phyloP scores from a whole-genome alignment of 179 eudicot species.

The Beta macrorhiza region DNA sequence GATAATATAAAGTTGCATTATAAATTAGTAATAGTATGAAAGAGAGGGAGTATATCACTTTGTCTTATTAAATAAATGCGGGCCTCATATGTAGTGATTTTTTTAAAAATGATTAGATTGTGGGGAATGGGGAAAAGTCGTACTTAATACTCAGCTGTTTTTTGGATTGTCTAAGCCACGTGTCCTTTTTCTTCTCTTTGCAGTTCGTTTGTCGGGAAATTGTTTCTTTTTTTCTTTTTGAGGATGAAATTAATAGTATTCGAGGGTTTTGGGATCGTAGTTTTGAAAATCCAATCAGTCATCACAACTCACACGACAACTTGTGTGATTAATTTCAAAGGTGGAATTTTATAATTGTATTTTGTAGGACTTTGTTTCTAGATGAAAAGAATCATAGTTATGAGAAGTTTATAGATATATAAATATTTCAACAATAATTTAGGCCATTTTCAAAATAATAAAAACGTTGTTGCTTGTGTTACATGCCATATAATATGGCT shows the following conservation, averaged over 20 bases:
- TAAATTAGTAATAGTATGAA: too few species aligned
- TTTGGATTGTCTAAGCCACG: constrained; percentile 24
- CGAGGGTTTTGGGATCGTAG: background rate
- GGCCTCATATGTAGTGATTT: too few species aligned
- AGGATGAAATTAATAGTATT: background rate
- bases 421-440: too few species aligned
- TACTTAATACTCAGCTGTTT: constrained; percentile 14
- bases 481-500: too few species aligned
- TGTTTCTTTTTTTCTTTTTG: background rate
- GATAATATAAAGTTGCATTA: too few species aligned
- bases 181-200: background rate
- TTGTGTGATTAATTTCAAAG: background rate
- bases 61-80: too few species aligned
- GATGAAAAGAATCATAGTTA: background rate
- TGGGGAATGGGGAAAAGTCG: constrained; percentile 23
- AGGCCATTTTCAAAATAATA: too few species aligned
- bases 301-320: background rate
- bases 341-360: background rate
- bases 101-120: constrained; percentile 10
- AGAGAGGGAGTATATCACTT: too few species aligned
- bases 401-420: too few species aligned
- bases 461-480: too few species aligned
- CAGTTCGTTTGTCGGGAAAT: background rate
- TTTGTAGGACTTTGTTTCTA: background rate
- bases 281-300: background rate